Base-by-base conservation (phyloP, 2,329 filamentous ascomycete genomes). In the Epichloe gansuensis region DNA sequence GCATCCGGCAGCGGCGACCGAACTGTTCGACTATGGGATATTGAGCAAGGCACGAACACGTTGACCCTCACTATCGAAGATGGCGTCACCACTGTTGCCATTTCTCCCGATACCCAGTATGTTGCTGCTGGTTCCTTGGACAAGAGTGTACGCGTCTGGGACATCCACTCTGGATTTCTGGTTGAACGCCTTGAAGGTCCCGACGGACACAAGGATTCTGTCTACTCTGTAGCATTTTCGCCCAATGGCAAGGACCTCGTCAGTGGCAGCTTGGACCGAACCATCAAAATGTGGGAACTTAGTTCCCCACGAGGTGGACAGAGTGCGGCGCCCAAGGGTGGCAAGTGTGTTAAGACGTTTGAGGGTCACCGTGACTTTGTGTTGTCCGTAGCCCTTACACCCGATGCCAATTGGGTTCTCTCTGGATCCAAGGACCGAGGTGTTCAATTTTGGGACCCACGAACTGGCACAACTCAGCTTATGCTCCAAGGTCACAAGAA, bases 401-500 rank as follows among this genome's bases (percentile, higher is more conserved):
- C 93, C 15, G 91, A 97, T 67, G 87, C 88, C 57, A 81, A 85
- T 62, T 98, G 93, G 93, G 91, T 98, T 53, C 85, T 98, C 70
- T 95, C 89, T 57, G 93, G 93, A 45, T 95, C 90, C 56, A 98
- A 98, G 75, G 93, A 98, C 65, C 82, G 93, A 50, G 91, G 93
- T 48, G 93, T 98, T 23, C 93, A 97, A 67, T 97, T 98, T 76
- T 98, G 93, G 93, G 91, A 98, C 65, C 91, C 93, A 21, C 81
- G 85, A 62, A 96, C 90, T 21, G 93, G 91, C 38, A 85, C 88
- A 59, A 94, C 91, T 1, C 91, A 97, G 72, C 85, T 98, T 67
- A 97, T 97, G 93, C 80, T 98, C 56, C 93, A 97, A 70, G 93
- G 93, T 28, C 93, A 98, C 69, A 97, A 97, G 78, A 97, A 97